phyloP scores from a whole-genome alignment of 371 early-diverging fungal species.

The Mortierella sp. region DNA sequence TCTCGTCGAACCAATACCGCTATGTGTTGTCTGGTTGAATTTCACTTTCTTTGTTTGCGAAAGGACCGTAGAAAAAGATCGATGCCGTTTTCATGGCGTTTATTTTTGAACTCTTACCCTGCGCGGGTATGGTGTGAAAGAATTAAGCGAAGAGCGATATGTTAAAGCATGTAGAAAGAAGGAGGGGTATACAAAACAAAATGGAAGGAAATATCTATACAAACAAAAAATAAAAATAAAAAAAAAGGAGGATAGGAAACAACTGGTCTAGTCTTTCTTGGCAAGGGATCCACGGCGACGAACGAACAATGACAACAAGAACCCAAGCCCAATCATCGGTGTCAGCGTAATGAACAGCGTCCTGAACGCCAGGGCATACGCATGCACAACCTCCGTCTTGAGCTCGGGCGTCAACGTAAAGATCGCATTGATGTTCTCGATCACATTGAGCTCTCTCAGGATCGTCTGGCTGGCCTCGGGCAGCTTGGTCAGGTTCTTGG shows the following conservation, averaged over 20 bases:
- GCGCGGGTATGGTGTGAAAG: no score
- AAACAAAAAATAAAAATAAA: no score
- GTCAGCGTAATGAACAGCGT: constrained; percentile 49
- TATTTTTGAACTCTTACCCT: no score
- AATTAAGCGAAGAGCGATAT: no score
- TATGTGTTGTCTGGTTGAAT: no score
- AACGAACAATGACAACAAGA: constrained; percentile 51
- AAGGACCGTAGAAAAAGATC: no score
- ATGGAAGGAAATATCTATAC: no score
- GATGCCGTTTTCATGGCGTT: no score
- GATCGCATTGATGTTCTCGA: constrained; percentile 38
- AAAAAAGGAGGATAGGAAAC: no score
- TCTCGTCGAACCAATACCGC: no score
- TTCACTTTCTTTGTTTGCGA: no score
- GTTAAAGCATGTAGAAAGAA: no score
- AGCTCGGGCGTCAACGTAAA: constrained; percentile 30
- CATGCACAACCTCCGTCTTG: constrained; percentile 25
- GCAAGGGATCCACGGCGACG: constrained; percentile 17
- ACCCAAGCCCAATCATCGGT: constrained; percentile 46
- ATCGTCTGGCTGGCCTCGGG: constrained; percentile 17
- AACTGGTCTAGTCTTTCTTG: not conserved
- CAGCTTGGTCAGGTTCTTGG: constrained; percentile 35
- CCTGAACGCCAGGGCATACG: constrained; percentile 54
- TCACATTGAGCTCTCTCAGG: constrained; percentile 26
- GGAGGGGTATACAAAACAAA: not conserved